phyloP scores from a whole-genome alignment of 768 basidiomycete species.

The Gelatoporia subvermispora region DNA sequence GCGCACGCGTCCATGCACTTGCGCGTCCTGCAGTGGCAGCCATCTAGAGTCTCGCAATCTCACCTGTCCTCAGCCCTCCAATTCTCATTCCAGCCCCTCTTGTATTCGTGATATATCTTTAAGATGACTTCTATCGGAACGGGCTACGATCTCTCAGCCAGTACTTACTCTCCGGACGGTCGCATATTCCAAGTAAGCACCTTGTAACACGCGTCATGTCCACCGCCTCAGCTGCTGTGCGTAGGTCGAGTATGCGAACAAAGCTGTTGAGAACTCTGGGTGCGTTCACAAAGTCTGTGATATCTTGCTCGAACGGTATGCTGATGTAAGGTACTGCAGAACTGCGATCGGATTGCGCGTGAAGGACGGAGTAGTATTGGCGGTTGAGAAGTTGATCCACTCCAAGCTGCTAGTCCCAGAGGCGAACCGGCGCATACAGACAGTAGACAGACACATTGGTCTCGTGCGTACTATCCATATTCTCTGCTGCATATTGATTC shows the following conservation, averaged over 20 bases:
- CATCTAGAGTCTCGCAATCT: conserved; percentile 5
- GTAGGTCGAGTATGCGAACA: conserved; percentile 96
- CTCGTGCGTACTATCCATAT: conserved; percentile 47
- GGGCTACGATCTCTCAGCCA: conserved; percentile 94
- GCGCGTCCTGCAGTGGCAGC: conserved; percentile 35
- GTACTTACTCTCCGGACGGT: conserved; percentile 94
- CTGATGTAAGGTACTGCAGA: conserved; percentile 36
- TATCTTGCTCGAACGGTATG: conserved; percentile 1
- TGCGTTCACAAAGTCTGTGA: conserved; percentile 29
- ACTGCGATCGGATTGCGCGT: conserved; percentile 95
- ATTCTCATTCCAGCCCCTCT: neutral
- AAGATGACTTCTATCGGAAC: conserved; percentile 97
- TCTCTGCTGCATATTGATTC: neutral
- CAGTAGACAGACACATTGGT: conserved; percentile 90
- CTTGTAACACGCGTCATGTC: conserved; percentile 5
- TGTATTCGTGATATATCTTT: neutral
- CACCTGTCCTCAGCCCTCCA: conserved; percentile 1
- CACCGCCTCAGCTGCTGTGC: neutral
- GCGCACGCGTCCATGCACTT: conserved; percentile 31
- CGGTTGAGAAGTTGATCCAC: conserved; percentile 96
- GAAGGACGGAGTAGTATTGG: conserved; percentile 91
- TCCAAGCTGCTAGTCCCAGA: conserved; percentile 93
- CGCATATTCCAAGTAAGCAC: conserved; percentile 88
- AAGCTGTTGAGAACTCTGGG: conserved; percentile 99
- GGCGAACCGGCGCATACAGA: conserved; percentile 89